These are phyloP conservation scores for Cynanchum wilfordii DNA, from an alignment of 257 asterid species.

Conservation along the genomic window DNA sequence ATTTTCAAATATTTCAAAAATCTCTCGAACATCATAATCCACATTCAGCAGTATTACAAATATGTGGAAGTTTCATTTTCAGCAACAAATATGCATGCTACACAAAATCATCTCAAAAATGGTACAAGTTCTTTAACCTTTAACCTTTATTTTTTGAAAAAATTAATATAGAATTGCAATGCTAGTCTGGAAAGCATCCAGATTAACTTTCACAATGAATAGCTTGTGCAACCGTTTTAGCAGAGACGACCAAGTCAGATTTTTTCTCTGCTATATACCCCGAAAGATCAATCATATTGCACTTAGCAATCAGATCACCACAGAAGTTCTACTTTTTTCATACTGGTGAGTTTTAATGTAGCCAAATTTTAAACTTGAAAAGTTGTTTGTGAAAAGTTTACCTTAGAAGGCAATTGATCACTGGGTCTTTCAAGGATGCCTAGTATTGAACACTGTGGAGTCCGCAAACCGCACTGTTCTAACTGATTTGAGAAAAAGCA, in stretches of 20 bases:
- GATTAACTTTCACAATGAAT: too few species aligned
- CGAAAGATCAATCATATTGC: neutral
- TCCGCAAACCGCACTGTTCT: conserved; percentile 62
- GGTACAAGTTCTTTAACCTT: neutral
- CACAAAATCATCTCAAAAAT: neutral
- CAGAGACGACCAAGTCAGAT: too few species aligned
- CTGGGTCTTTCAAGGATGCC: conserved; percentile 64
- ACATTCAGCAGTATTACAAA: neutral
- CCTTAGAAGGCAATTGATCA: conserved; percentile 52
- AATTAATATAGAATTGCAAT: too few species aligned
- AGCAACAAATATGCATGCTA: conserved; percentile 2
- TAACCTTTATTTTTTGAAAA: too few species aligned
- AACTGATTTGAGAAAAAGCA: conserved; percentile 40
- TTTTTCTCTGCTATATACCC: neutral
- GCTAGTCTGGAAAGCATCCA: too few species aligned
- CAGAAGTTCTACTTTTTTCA: neutral
- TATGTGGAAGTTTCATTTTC: neutral
- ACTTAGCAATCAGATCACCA: neutral
- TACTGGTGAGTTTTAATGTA: neutral
- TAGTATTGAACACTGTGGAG: conserved; percentile 75
- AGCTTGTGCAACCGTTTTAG: too few species aligned
- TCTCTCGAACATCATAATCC: neutral
- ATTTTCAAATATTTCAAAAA: neutral
- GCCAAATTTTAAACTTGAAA: neutral
- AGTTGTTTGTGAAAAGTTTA: conserved; percentile 6